These are phyloP conservation scores for Coniella vitis DNA, from an alignment of 2,329 filamentous ascomycete species.

Conservation along the genomic window DNA sequence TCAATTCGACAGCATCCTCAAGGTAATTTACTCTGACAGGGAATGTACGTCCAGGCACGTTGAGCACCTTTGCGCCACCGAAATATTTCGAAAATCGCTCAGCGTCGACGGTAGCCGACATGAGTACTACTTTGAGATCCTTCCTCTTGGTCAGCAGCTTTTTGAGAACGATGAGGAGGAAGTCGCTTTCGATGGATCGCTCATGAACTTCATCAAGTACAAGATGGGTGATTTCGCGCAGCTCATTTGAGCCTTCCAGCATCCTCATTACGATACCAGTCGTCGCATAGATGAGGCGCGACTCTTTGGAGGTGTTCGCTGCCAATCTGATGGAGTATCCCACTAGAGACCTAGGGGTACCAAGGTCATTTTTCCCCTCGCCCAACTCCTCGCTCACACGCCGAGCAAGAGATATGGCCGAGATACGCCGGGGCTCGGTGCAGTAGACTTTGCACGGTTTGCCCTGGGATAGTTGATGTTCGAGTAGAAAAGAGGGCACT, in stretches of 20 bases:
- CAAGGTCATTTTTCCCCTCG: constrained; percentile 74
- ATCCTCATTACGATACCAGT: constrained; percentile 95
- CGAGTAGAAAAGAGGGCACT: constrained; percentile 87
- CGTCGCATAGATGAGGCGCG: constrained; percentile 82
- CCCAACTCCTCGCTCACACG: constrained; percentile 93
- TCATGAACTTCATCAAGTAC: constrained; percentile 98
- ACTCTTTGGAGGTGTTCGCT: constrained; percentile 74
- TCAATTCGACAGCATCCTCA: constrained; percentile 87
- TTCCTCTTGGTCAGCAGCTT: constrained; percentile 69
- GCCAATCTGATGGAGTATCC: constrained; percentile 94
- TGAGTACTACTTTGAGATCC: constrained; percentile 86
- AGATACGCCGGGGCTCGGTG: constrained; percentile 91
- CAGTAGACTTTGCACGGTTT: constrained; percentile 88
- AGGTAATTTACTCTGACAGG: constrained; percentile 83
- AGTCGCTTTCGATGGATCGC: constrained; percentile 92
- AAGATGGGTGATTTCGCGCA: constrained; percentile 85
- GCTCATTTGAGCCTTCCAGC: constrained; percentile 81
- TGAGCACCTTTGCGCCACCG: constrained; percentile 75
- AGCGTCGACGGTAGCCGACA: constrained; percentile 96
- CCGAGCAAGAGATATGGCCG: constrained; percentile 85
- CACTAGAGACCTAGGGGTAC: constrained; percentile 75
- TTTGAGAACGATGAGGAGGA: constrained; percentile 85
- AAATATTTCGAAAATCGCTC: constrained; percentile 87
- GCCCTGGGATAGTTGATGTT: constrained; percentile 76
- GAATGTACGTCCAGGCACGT: constrained; percentile 88